Evolutionary conservation across 768 basidiomycete species (phyloP), one percentile per base, ranked within the genome.

Genomic region (Hebeloma cylindrosporum): DNA sequence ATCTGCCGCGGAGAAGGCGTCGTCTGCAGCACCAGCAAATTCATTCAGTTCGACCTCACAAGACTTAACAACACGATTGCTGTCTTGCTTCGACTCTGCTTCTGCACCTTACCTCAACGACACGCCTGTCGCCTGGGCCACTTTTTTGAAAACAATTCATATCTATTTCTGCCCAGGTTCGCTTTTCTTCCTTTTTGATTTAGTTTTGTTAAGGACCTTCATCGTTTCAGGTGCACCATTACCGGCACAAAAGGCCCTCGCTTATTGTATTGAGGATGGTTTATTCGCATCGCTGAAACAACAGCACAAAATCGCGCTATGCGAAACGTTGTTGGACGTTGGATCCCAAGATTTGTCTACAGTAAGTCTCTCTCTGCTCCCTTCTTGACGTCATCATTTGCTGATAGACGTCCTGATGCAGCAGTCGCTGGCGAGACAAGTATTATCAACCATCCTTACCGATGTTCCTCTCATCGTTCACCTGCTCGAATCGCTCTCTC

Each of bases 291-390:
- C 60, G 27, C 66, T 94, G 28, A 67, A 62, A 9, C 53, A 72
- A 11, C 77, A 80, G 18, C 79, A 73, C 27, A 77, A 82, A 56
- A 60, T 77, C 2, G 72, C 77, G 40, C 53, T 88, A 2, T 81
- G 81, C 48, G 63, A 73, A 10, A 46, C 75, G 3, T 58, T 93
- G n/a, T 59, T 93, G 20, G 69, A 75, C 10, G 64, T 77, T 25
- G 78, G 79, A 1, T 57, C 67, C 1, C 65, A 71, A 46, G 70
- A 77, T 45, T 59, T 68, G 0, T 73, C 79, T 9, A 59, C 69
- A 22, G 86, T 86, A 50, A 60, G 77, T 49, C 6, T 40, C 1
- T 17, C 21, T 6, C 13, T 32, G 33, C 10, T 16, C 31, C 27
- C 27, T 26, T 27, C 16, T n/a, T 47, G 31, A 36, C 39, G 40